Base-by-base conservation (phyloP, 2,329 filamentous ascomycete species). In the Phoma herbarum region DNA sequence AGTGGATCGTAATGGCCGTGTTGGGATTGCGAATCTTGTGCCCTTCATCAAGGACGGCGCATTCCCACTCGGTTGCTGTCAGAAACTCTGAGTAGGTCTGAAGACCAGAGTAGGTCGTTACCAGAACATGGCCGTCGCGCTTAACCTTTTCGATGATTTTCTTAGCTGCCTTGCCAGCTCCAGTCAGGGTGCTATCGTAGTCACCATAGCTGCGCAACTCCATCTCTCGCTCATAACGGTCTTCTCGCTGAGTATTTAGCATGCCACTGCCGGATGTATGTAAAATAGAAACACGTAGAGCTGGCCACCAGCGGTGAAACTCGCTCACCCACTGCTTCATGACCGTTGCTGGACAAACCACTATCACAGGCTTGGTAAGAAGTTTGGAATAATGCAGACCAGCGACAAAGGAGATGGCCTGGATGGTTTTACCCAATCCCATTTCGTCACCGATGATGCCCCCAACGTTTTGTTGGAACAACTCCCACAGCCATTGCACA, bases 241-340 rank as follows among this genome's bases (percentile, higher is more conserved):
- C 81, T 71, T 89, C 87, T 48, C 79, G 82, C 43, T 80, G 79
- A 23, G 96, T 82, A 64, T 96, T 93, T 52, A 97, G 81, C 94
- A 99, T 98, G 18, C 95, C 96, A 75, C 93, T 98, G 2, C 95
- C 95, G 4, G 95, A 97, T 0, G 92, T 92, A 74, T 99, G 95
- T 47, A 99, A 77, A 61, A 99, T 98, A 0, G 93, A 96, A 5
- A 99, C 95, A 41, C 96, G 87, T 29, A 99, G 82, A n/a, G 95
- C 90, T n/a, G 95, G 95, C 96, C 96, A 99, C 96, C 96, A 99
- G 12, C 90, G 88, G 78, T 99, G 96, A 68, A 99, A 98, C 73
- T 99, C 95, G 64, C 96, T 96, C 12, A 97, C 95, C 95, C 95
- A 99, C 75, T 99, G 95, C 61, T 92, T 90, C 80, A 99, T 89